Evolutionary conservation across 768 basidiomycete genomes (phyloP).

Genomic region (Thelephora ganbajun): DNA sequence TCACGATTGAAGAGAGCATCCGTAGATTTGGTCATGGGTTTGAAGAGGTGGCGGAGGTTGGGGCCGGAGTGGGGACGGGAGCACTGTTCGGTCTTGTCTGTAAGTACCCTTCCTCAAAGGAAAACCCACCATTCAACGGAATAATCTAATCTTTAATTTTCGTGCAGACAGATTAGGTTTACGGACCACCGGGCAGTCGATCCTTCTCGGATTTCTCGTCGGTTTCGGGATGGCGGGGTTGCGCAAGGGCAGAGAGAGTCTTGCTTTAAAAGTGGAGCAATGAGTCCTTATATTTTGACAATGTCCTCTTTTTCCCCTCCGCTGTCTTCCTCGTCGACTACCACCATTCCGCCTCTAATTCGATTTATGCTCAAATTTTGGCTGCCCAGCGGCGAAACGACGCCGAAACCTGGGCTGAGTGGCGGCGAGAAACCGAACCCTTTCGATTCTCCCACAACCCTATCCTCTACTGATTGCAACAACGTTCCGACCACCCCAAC

Average conservation of each 20-base stretch:
- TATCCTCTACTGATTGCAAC: slow-evolving; percentile 20
- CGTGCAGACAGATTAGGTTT: slow-evolving; percentile 42
- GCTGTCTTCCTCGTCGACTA: slow-evolving; percentile 12
- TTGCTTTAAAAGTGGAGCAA: slow-evolving; percentile 12
- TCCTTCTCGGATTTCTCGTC: slow-evolving; percentile 41
- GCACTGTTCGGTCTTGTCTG: slow-evolving; percentile 41
- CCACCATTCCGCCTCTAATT: slow-evolving; percentile 14
- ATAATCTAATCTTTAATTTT: not conserved
- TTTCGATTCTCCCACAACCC: slow-evolving; percentile 33
- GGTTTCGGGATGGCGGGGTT: slow-evolving; percentile 37
- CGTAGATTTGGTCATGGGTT: slow-evolving; percentile 20
- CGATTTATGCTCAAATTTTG: slow-evolving; percentile 53
- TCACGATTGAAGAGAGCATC: slow-evolving; percentile 32
- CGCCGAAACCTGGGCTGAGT: slow-evolving; percentile 35
- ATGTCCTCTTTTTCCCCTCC: slow-evolving; percentile 7
- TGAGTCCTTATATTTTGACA: too few relatives aligned
- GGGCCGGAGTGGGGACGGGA: slow-evolving; percentile 54
- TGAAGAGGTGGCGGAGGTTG: slow-evolving; percentile 34
- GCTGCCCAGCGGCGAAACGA: slow-evolving; percentile 34
- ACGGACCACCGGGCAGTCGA: slow-evolving; percentile 30
- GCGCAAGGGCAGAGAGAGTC: slow-evolving; percentile 16
- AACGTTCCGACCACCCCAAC: slow-evolving; percentile 15
- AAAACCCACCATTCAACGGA: too few relatives aligned
- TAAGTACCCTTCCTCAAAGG: slow-evolving; percentile 26
- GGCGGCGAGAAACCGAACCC: slow-evolving; percentile 40